Conservation (phyloP, 768 basidiomycete species). For the Lentinula raphanica region DNA sequence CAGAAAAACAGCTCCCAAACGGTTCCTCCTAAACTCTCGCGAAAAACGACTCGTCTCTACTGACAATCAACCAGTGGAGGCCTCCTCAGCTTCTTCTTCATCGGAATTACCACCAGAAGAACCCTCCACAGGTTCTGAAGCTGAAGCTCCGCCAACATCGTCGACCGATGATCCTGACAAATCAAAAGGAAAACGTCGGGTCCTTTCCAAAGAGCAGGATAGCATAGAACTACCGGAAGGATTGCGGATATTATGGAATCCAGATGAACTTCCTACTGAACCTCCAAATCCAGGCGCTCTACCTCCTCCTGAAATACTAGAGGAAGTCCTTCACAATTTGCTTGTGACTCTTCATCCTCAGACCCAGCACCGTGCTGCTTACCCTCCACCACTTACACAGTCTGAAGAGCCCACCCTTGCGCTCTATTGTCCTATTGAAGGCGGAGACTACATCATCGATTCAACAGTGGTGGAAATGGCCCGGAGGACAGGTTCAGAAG, state of each 20-base stretch:
- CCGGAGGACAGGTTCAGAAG: slow-evolving; percentile 66
- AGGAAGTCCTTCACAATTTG: slow-evolving; percentile 72
- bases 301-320: slow-evolving; percentile 71
- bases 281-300: slow-evolving; percentile 30
- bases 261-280: slow-evolving; percentile 27
- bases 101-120: background rate
- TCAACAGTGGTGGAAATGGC: slow-evolving; percentile 77
- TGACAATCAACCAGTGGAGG: background rate
- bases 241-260: slow-evolving; percentile 59
- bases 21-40: background rate
- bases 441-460: slow-evolving; percentile 79
- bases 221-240: slow-evolving; percentile 48
- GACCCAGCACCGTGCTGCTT: slow-evolving; percentile 69
- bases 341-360: slow-evolving; percentile 77
- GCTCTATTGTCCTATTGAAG: slow-evolving; percentile 83
- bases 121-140: background rate
- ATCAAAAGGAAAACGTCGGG: slow-evolving; percentile 32
- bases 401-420: slow-evolving; percentile 78
- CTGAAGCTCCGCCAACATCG: slow-evolving; percentile 8
- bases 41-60: slow-evolving; percentile 4
- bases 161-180: slow-evolving; percentile 40
- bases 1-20: background rate
- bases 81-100: background rate
- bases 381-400: slow-evolving; percentile 46
- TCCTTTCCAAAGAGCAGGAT: slow-evolving; percentile 34